Base-by-base conservation (phyloP, 371 early-diverging fungal genomes). In the Rhizomucor miehei region DNA sequence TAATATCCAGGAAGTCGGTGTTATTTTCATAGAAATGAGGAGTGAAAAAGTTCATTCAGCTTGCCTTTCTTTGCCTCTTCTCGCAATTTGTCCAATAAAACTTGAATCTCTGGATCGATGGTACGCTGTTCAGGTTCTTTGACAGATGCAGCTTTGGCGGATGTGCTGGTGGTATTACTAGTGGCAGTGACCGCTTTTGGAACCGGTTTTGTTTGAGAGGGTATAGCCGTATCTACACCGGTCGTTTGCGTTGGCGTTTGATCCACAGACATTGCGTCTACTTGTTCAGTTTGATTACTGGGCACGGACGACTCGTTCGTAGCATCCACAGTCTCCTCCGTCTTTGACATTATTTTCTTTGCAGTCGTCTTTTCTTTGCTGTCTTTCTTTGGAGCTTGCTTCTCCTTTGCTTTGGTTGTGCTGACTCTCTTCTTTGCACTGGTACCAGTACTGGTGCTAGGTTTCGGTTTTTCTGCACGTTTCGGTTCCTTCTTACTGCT, bases 401-500 rank as follows among this genome's bases (percentile, higher is more conserved):
- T 51, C 40, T 54, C 29, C 2, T 47, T 56, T 24, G 43, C 19
- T 6, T 20, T 21, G 24, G 39, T 48, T 34, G 52, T 23, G 51
- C 55, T 56, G 35, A 52, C 44, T 23, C 49, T 46, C 46, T 60
- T 53, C 23, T 24, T 37, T 9, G 44, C 52, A n/a, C n/a, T n/a
- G n/a, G n/a, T n/a, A n/a, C n/a, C n/a, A n/a, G n/a, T n/a, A n/a
- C n/a, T n/a, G n/a, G n/a, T n/a, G n/a, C n/a, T n/a, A 6, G 52
- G 25, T 17, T 57, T 57, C 25, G 41, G 44, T 41, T 62, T 66
- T 37, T 57, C 44, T 44, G 47, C 39, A 20, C 34, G 57, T 12
- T 45, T 57, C 35, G 50, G 14, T 14, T 36, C 37, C 2, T 14
- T 35, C 50, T 14, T 49, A 36, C 19, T 44, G 44, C 16, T 19